Percentiles rank a stretch among this genome's conserved stretches.
phyloP scores from a whole-genome alignment of 2,329 filamentous ascomycete species.

The Hymenoscyphus fraxineus region DNA sequence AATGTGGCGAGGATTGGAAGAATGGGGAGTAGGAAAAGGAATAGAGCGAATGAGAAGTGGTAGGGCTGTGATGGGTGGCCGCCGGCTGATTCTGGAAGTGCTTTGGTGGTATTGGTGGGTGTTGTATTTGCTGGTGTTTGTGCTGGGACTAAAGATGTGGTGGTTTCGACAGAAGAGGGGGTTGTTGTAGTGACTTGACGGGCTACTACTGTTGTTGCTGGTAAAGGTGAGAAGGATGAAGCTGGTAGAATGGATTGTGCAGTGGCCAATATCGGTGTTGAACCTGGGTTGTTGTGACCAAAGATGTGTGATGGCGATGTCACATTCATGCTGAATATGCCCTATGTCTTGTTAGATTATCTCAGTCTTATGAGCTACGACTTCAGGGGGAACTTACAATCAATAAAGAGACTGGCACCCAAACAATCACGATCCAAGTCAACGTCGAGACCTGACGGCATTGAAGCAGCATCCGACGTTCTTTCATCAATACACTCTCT shows the following conservation, averaged over 20 bases:
- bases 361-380: background rate
- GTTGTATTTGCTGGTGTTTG: background rate
- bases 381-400: constrained; percentile 10
- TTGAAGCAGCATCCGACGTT: constrained; percentile 13
- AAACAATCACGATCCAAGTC: constrained; percentile 9
- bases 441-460: constrained; percentile 14
- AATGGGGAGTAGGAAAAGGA: constrained; percentile 4
- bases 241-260: background rate
- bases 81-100: background rate
- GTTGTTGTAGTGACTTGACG: constrained; percentile 8
- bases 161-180: background rate
- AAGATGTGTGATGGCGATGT: constrained; percentile 7
- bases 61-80: background rate
- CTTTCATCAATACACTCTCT: constrained; percentile 18
- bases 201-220: background rate
- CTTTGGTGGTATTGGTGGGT: background rate
- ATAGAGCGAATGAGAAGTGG: constrained; percentile 9
- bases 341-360: constrained; percentile 12
- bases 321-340: constrained; percentile 16
- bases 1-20: constrained; percentile 3
- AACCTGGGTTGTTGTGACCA: background rate
- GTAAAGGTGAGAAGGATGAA: background rate
- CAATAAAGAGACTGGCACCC: constrained; percentile 12
- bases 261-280: background rate
- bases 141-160: background rate